These are phyloP conservation scores for Volvox reticuliferus DNA, from an alignment of 139 green algal species.

Conservation along the genomic window DNA sequence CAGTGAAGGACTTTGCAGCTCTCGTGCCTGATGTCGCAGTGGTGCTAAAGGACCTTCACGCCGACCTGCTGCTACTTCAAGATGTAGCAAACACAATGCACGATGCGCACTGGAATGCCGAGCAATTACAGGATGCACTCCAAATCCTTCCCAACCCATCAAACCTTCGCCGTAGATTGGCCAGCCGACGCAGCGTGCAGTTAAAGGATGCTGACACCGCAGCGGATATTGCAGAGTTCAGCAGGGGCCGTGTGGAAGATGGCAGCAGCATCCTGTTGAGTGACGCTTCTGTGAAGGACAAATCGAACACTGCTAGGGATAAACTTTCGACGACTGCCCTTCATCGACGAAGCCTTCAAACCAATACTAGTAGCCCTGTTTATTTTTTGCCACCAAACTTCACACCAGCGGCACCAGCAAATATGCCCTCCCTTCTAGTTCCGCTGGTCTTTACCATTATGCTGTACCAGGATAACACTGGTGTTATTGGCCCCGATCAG, in stretches of 20 bases:
- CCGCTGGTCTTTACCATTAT: slow-evolving; percentile 36
- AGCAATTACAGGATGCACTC: no score
- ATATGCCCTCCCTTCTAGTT: background rate
- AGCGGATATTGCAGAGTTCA: no score
- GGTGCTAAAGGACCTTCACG: background rate
- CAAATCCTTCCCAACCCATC: no score
- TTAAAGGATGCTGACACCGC: no score
- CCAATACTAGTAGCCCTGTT: background rate
- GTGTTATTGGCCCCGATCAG: background rate
- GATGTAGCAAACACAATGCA: background rate
- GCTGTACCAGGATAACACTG: slow-evolving; percentile 16
- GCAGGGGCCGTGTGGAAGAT: no score
- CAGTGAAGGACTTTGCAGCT: background rate
- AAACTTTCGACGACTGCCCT: no score
- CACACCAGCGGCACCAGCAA: background rate
- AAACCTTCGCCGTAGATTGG: no score
- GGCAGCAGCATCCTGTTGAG: no score
- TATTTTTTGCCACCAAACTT: background rate
- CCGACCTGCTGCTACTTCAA: background rate
- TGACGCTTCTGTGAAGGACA: no score
- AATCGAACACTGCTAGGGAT: no score
- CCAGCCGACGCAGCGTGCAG: no score
- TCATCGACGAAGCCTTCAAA: no score
- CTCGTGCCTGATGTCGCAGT: background rate
- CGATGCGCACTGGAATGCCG: background rate